Evolutionary conservation across 1,139 yeast species (phyloP).

Genomic region (Geotrichum carabidarum): DNA sequence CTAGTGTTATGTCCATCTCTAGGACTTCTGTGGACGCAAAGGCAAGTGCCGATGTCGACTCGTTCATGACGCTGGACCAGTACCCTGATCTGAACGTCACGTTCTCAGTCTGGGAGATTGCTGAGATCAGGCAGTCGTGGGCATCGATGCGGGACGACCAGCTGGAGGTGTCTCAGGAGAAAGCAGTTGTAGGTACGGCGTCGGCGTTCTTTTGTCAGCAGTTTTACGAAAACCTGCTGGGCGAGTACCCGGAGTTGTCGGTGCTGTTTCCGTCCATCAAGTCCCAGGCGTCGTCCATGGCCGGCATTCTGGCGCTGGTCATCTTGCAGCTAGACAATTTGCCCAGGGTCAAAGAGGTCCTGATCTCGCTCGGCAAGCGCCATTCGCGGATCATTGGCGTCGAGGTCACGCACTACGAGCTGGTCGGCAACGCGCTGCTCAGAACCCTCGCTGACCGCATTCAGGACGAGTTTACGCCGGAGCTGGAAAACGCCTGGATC

Average conservation of each 20-base stretch:
- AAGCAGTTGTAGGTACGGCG: constrained; percentile 29
- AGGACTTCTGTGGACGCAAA: constrained; percentile 6
- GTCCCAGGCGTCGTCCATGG: constrained; percentile 72
- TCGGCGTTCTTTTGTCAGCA: constrained; percentile 44
- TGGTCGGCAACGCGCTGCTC: constrained; percentile 74
- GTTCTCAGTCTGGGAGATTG: constrained; percentile 26
- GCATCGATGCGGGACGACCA: constrained; percentile 30
- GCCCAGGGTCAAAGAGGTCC: constrained; percentile 52
- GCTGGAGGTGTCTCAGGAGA: constrained; percentile 25
- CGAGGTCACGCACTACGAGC: constrained; percentile 65
- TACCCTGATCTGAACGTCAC: constrained; percentile 26
- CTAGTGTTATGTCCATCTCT: constrained; percentile 16
- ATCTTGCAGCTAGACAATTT: constrained; percentile 45
- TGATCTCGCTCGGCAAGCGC: constrained; percentile 63
- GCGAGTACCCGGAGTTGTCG: constrained; percentile 52
- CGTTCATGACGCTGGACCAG: constrained; percentile 18
- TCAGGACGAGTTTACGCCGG: constrained; percentile 46
- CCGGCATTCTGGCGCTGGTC: constrained; percentile 69
- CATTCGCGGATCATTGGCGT: constrained; percentile 73
- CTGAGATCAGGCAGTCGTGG: constrained; percentile 26
- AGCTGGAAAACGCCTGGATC: constrained; percentile 64
- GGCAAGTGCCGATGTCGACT: too few species aligned
- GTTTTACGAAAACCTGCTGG: constrained; percentile 54
- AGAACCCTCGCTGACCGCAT: constrained; percentile 70
- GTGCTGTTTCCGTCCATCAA: constrained; percentile 59